A percentile compares a stretch with the other conserved stretches of the same genome.
Conservation (phyloP, 1,139 yeast genomes). For the Waltiozyma sp. region DNA sequence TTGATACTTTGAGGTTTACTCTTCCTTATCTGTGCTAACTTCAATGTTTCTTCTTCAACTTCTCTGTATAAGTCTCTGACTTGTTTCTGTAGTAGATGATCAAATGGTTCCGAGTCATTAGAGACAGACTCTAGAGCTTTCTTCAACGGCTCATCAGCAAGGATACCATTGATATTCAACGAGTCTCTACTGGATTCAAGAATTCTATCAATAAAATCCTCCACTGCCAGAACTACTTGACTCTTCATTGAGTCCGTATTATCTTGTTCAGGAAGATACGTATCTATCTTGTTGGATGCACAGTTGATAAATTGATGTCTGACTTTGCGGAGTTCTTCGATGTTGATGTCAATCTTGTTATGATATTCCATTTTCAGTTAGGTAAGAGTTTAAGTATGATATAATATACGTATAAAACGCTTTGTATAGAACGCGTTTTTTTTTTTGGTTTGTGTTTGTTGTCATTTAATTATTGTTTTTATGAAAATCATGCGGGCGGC, state of each 20-base stretch:
- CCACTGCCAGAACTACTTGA: slow-evolving; percentile 11
- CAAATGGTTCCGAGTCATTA: slow-evolving; percentile 41
- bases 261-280: slow-evolving; percentile 35
- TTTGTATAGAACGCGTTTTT: too few relatives aligned
- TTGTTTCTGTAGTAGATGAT: slow-evolving; percentile 41
- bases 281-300: slow-evolving; percentile 31
- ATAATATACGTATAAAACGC: too few relatives aligned
- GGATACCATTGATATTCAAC: slow-evolving; percentile 14
- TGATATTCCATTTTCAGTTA: slow-evolving; percentile 11
- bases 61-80: slow-evolving; percentile 40
- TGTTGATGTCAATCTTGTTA: slow-evolving; percentile 34
- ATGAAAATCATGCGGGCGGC: too few relatives aligned
- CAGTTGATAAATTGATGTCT: slow-evolving; percentile 31
- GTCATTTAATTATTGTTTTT: too few relatives aligned
- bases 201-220: slow-evolving; percentile 15
- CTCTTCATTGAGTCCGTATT: slow-evolving; percentile 12
- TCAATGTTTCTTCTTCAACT: slow-evolving; percentile 48
- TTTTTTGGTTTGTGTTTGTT: too few relatives aligned
- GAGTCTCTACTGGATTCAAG: slow-evolving; percentile 11
- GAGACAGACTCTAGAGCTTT: slow-evolving; percentile 11
- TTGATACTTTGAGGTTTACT: slow-evolving; percentile 34
- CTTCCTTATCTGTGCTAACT: slow-evolving; percentile 39
- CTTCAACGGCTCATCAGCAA: slow-evolving; percentile 2
- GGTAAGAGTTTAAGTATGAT: too few relatives aligned
- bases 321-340: slow-evolving; percentile 36